phyloP scores from a whole-genome alignment of 2,329 filamentous ascomycete genomes.

The Neodidymelliopsis sp. region DNA sequence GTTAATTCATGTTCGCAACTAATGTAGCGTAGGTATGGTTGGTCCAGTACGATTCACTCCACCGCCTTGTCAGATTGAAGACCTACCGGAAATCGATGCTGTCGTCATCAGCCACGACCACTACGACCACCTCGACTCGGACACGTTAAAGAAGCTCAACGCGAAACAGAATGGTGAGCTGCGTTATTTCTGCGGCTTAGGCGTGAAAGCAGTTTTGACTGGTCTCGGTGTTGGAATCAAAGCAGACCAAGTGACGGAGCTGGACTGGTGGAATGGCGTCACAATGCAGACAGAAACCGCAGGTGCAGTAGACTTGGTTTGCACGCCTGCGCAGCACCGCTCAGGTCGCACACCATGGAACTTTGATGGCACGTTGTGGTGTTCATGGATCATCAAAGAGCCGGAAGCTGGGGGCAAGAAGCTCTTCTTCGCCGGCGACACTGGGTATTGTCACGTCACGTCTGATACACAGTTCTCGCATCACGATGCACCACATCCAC shows the following conservation, averaged over 20 bases:
- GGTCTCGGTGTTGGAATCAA: conserved; percentile 50
- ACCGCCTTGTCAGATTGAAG: conserved; percentile 58
- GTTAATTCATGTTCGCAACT: background rate
- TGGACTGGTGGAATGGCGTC: conserved; percentile 61
- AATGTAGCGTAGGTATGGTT: conserved; percentile 33
- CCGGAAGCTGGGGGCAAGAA: conserved; percentile 36
- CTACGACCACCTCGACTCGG: conserved; percentile 62
- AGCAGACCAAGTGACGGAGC: conserved; percentile 53
- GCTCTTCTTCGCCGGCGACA: conserved; percentile 60
- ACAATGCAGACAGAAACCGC: conserved; percentile 42
- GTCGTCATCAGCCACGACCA: conserved; percentile 64
- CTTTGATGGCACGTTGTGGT: conserved; percentile 56
- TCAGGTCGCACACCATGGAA: conserved; percentile 54
- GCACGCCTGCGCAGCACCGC: conserved; percentile 58
- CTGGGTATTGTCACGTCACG: conserved; percentile 54
- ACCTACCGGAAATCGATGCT: conserved; percentile 60
- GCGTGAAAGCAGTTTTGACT: conserved; percentile 48
- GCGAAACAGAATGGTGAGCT: conserved; percentile 46
- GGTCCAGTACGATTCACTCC: conserved; percentile 63
- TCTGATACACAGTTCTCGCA: conserved; percentile 41
- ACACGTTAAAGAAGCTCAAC: conserved; percentile 54
- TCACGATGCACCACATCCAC: conserved; percentile 46
- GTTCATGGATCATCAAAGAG: conserved; percentile 55
- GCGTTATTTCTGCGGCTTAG: conserved; percentile 54
- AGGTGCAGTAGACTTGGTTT: conserved; percentile 53